These are phyloP conservation scores for Schwanniomyces sp. DNA, from an alignment of 805 yeast species.

Conservation along the genomic window DNA sequence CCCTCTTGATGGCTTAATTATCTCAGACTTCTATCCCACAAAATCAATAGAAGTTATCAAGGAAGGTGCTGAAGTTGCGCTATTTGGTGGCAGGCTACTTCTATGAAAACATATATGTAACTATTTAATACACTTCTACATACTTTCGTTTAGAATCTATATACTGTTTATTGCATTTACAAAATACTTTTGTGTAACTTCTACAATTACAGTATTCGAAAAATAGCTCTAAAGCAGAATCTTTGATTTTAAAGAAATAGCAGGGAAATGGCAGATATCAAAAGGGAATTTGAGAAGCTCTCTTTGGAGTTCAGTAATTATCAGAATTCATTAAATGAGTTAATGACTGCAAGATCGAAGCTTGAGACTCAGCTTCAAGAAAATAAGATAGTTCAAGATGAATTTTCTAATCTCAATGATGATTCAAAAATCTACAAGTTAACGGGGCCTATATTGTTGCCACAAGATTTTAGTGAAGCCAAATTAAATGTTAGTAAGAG, in stretches of 20 bases:
- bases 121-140: background rate
- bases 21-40: no score
- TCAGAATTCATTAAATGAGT: constrained; percentile 50
- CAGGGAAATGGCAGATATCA: constrained; percentile 23
- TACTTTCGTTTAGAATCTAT: background rate
- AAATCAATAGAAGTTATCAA: no score
- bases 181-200: background rate
- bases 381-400: constrained; percentile 83
- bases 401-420: constrained; percentile 63
- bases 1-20: constrained; percentile 9
- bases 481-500: constrained; percentile 82
- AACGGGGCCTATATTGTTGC: constrained; percentile 88
- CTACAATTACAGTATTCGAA: background rate
- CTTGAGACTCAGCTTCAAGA: constrained; percentile 95
- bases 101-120: background rate
- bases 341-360: constrained; percentile 73
- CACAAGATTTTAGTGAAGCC: constrained; percentile 86
- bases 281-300: constrained; percentile 40
- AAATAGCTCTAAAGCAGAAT: background rate
- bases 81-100: background rate
- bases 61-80: no score
- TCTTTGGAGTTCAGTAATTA: constrained; percentile 46
- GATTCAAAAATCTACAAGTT: constrained; percentile 81
- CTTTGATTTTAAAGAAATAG: background rate
- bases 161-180: background rate